A percentile compares a stretch with the other conserved stretches of the same genome.
Evolutionary conservation across 1,284 basidiomycete genomes (phyloP).

Genomic region (Trametes hirsuta): DNA sequence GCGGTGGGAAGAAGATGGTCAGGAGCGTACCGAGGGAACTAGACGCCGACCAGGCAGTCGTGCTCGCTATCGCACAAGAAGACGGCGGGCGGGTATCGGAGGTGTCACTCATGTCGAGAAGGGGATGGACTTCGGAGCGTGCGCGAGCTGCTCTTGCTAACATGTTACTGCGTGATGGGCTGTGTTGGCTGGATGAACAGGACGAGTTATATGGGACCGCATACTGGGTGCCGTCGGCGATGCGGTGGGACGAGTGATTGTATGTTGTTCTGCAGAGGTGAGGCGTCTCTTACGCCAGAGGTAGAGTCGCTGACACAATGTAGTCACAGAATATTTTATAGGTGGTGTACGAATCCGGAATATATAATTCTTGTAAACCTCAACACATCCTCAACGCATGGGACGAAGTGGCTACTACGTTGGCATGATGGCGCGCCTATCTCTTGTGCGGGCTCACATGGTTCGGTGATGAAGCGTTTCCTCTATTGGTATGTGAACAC

Average conservation of each 20-base stretch:
- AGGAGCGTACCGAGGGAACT: slow-evolving; percentile 77
- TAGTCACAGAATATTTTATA: not conserved
- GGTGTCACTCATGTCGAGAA: slow-evolving; percentile 54
- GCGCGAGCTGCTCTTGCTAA: slow-evolving; percentile 83
- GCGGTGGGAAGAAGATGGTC: slow-evolving; percentile 67
- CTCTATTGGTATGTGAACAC: too few species aligned
- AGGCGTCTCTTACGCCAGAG: not conserved
- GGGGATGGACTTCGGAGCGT: slow-evolving; percentile 82
- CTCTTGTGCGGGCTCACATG: too few species aligned
- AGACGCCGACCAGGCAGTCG: slow-evolving; percentile 79
- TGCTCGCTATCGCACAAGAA: slow-evolving; percentile 75
- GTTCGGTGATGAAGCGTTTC: too few species aligned
- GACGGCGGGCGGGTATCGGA: slow-evolving; percentile 69
- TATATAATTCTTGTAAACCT: too few species aligned
- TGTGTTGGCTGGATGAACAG: slow-evolving; percentile 95
- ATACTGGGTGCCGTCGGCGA: slow-evolving; percentile 85
- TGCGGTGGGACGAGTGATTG: slow-evolving; percentile 71
- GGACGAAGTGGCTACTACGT: too few species aligned
- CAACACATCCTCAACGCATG: too few species aligned
- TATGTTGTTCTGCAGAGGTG: not conserved
- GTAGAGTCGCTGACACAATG: not conserved
- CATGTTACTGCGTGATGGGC: slow-evolving; percentile 87
- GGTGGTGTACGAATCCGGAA: too few species aligned
- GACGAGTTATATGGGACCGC: slow-evolving; percentile 63
- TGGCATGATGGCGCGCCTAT: too few species aligned